Conservation (phyloP, 2,329 filamentous ascomycete genomes). For the Neoarthrinium moseri region DNA sequence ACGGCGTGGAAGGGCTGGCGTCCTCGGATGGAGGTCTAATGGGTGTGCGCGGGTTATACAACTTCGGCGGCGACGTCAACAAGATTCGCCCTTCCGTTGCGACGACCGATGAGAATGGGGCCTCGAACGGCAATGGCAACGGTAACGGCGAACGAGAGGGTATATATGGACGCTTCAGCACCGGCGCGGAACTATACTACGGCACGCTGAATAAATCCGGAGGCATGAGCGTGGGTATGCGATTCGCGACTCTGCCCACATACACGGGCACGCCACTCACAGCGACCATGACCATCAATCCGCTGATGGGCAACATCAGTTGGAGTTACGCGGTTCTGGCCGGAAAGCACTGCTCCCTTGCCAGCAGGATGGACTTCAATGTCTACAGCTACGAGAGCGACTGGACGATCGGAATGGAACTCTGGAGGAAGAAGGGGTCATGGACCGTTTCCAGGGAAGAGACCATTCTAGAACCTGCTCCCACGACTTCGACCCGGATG, state of each 20-base stretch:
- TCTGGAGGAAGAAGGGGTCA: conserved; percentile 71
- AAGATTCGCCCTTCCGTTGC: conserved; percentile 20
- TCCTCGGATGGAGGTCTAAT: conserved; percentile 90
- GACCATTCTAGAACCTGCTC: conserved; percentile 18
- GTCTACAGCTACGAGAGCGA: conserved; percentile 98
- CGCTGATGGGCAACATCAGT: conserved; percentile 89
- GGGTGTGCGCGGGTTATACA: conserved; percentile 86
- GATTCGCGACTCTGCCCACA: conserved; percentile 83
- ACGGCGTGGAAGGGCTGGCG: conserved; percentile 84
- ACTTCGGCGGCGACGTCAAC: conserved; percentile 76
- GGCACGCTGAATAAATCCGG: conserved; percentile 92
- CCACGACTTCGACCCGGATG: conserved; percentile 16
- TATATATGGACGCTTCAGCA: conserved; percentile 80
- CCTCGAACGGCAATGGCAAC: conserved; percentile 16
- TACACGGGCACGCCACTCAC: conserved; percentile 87
- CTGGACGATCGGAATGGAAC: conserved; percentile 85
- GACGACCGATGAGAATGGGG: conserved; percentile 7
- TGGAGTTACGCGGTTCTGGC: conserved; percentile 91
- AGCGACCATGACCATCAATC: conserved; percentile 89
- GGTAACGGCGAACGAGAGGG: conserved; percentile 49
- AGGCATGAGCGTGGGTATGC: conserved; percentile 81
- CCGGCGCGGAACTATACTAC: conserved; percentile 93
- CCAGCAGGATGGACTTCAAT: conserved; percentile 93
- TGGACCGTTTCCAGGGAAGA: conserved; percentile 34
- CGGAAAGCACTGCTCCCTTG: conserved; percentile 77